Evolutionary conservation across 78 protist species (phyloP).

Genomic region (Dictyostelium brefeldianum): DNA sequence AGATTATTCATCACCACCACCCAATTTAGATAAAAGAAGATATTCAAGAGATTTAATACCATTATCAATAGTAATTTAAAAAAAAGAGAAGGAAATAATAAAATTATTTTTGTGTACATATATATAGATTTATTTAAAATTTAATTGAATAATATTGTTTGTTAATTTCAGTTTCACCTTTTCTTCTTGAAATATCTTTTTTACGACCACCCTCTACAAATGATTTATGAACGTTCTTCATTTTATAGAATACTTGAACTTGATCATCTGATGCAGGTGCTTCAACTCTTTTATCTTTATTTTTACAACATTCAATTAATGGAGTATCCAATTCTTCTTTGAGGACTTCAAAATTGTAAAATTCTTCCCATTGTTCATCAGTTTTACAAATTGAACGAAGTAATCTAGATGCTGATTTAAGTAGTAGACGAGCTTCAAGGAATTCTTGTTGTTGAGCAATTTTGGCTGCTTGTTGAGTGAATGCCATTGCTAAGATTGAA

Average conservation of each 20-base stretch:
- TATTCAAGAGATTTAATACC: constrained; percentile 26
- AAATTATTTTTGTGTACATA: no score
- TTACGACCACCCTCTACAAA: constrained; percentile 55
- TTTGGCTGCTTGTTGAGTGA: constrained; percentile 72
- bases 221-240: constrained; percentile 63
- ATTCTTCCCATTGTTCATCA: constrained; percentile 74
- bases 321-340: constrained; percentile 19
- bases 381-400: not conserved
- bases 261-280: constrained; percentile 42
- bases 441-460: constrained; percentile 54
- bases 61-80: not conserved
- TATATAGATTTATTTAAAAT: not conserved
- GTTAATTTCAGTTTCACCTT: constrained; percentile 69
- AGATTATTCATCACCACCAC: not conserved
- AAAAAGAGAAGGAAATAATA: no score
- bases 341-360: constrained; percentile 27
- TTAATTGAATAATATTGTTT: constrained; percentile 54
- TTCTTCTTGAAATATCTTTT: constrained; percentile 72
- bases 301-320: constrained; percentile 26
- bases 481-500: constrained; percentile 17
- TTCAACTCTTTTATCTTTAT: constrained; percentile 19
- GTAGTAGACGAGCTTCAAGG: constrained; percentile 17
- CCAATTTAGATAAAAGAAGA: constrained; percentile 14
- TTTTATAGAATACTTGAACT: constrained; percentile 37
- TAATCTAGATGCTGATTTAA: constrained; percentile 25